Percentiles rank a stretch among this genome's conserved stretches.
phyloP scores from a whole-genome alignment of 106 monocot genomes.

The Platanthera zijinensis region DNA sequence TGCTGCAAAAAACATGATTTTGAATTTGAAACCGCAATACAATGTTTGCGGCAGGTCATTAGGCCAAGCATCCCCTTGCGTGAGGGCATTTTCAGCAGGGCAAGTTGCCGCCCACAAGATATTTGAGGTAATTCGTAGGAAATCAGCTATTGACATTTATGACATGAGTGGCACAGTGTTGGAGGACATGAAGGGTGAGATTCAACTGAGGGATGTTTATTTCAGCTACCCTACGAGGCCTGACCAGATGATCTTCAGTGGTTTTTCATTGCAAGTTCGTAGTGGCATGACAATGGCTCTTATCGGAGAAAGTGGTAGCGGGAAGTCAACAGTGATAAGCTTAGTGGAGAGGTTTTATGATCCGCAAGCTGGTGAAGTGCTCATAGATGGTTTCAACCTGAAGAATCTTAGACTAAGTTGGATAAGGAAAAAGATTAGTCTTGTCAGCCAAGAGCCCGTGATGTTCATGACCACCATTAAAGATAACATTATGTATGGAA shows the following conservation, averaged over 20 bases:
- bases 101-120: background rate
- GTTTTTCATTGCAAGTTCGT: background rate
- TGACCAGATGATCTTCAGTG: background rate
- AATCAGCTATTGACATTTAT: background rate
- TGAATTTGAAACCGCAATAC: no score
- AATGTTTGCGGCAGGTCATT: background rate
- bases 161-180: background rate
- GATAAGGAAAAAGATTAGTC: background rate
- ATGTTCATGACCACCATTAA: background rate
- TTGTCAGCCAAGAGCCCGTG: background rate
- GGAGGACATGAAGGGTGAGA: background rate
- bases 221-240: background rate
- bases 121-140: background rate
- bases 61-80: background rate
- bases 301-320: background rate
- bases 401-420: background rate
- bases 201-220: background rate
- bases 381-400: background rate
- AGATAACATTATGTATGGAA: slow-evolving; percentile 1
- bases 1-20: no score
- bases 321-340: background rate
- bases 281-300: slow-evolving; percentile 2
- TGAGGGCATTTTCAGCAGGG: background rate
- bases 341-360: slow-evolving; percentile 2
- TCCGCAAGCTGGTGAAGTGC: background rate